phyloP scores from a whole-genome alignment of 225 moss, liverwort and hornwort species.

The Pseudoscleropodium purum region DNA sequence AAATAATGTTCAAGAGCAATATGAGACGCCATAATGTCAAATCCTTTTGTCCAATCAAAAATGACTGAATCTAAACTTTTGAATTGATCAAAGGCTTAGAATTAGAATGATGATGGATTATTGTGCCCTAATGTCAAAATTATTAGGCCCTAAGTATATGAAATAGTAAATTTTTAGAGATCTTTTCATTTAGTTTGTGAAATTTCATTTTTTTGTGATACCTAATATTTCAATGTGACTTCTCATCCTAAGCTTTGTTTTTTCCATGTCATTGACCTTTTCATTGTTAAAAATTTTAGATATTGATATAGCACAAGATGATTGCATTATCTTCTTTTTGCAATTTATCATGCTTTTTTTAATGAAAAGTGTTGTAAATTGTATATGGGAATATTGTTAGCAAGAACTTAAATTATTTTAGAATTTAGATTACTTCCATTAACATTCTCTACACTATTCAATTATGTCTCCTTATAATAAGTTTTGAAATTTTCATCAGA shows the following conservation, averaged over 20 bases:
- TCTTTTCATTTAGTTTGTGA: neutral
- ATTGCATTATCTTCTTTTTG: neutral
- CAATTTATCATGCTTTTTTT: neutral
- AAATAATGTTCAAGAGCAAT: neutral
- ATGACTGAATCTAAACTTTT: neutral
- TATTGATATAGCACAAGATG: neutral
- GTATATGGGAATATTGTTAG: neutral
- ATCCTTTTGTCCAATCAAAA: neutral
- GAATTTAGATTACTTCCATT: neutral
- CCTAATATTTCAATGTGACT: neutral
- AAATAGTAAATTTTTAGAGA: neutral
- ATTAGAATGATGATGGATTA: neutral
- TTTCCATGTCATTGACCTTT: neutral
- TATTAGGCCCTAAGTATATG: neutral
- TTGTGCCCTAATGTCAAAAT: rapidly evolving
- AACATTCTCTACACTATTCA: neutral
- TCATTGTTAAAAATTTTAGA: neutral
- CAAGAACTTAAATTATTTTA: neutral
- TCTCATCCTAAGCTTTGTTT: neutral
- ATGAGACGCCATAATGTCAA: too few relatives aligned
- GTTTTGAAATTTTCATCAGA: rapidly evolving
- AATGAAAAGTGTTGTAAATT: neutral
- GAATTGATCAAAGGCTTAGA: neutral
- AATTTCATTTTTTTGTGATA: neutral
- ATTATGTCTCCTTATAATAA: neutral